phyloP scores from a whole-genome alignment of 768 basidiomycete species.

The Pisolithus orientalis region DNA sequence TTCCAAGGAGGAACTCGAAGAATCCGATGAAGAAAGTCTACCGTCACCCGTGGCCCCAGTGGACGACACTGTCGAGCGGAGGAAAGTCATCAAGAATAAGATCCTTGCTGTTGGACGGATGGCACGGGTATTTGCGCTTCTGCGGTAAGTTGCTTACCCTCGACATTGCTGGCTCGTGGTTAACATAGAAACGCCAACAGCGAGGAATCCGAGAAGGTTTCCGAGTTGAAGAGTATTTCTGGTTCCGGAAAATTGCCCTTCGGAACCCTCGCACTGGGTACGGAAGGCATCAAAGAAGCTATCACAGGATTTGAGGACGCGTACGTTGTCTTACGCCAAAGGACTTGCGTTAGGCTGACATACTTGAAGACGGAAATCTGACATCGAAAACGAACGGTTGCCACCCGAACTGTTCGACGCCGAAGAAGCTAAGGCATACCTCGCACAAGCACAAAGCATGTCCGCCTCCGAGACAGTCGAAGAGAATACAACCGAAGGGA shows the following conservation, averaged over 20 bases:
- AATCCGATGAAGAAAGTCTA: constrained; percentile 46
- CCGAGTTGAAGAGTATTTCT: constrained; percentile 89
- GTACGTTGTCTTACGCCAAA: constrained; percentile 43
- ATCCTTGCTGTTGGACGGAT: constrained; percentile 96
- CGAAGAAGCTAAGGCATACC: constrained; percentile 57
- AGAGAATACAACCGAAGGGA: constrained; percentile 34
- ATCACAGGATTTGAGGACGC: constrained; percentile 94
- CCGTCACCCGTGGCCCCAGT: constrained; percentile 31
- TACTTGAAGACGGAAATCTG: constrained; percentile 82
- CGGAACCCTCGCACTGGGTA: constrained; percentile 77
- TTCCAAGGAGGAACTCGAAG: constrained; percentile 93
- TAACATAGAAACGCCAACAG: constrained; percentile 32
- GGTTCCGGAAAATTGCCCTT: constrained; percentile 75
- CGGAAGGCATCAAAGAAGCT: constrained; percentile 92
- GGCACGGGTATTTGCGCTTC: constrained; percentile 91
- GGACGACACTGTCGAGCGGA: constrained; percentile 61
- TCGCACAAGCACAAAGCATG: constrained; percentile 30
- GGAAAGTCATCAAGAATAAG: constrained; percentile 95
- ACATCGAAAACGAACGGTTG: constrained; percentile 98
- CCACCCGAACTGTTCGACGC: constrained; percentile 93
- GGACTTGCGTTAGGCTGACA: not conserved
- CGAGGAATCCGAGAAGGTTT: constrained; percentile 96
- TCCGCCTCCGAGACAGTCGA: constrained; percentile 51
- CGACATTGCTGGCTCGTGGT: not conserved
- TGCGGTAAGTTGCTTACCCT: constrained; percentile 63